Conservation (phyloP, 106 monocot species). For the Phalaenopsis equestris region DNA sequence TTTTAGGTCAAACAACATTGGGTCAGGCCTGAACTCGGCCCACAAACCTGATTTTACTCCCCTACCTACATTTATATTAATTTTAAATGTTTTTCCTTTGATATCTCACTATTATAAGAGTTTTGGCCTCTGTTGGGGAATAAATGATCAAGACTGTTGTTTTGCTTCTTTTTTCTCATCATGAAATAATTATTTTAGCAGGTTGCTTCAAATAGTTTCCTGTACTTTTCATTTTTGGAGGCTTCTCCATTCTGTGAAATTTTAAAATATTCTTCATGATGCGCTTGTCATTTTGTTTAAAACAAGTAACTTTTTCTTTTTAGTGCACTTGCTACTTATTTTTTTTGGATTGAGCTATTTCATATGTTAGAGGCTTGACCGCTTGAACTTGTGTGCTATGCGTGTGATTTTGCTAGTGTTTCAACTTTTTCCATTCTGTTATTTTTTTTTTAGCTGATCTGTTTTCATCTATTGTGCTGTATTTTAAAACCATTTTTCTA, state of each 20-base stretch:
- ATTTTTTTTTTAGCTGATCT: not conserved
- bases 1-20: no score
- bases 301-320: not conserved
- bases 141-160: not conserved
- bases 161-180: not conserved
- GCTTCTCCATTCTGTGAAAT: not conserved
- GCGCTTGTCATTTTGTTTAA: not conserved
- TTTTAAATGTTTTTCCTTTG: not conserved
- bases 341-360: not conserved
- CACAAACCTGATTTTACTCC: no score
- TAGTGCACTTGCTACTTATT: not conserved
- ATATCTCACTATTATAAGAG: not conserved
- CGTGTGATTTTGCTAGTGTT: not conserved
- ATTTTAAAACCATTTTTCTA: slow-evolving; percentile 3
- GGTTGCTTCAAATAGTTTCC: not conserved
- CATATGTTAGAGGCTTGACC: not conserved
- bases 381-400: not conserved
- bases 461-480: not conserved
- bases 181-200: not conserved
- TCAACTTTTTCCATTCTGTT: not conserved
- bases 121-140: not conserved
- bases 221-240: not conserved
- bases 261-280: not conserved
- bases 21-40: no score
- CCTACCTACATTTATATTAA: not conserved